Conservation (phyloP, 2,329 filamentous ascomycete species). For the Aspergillus latus region DNA sequence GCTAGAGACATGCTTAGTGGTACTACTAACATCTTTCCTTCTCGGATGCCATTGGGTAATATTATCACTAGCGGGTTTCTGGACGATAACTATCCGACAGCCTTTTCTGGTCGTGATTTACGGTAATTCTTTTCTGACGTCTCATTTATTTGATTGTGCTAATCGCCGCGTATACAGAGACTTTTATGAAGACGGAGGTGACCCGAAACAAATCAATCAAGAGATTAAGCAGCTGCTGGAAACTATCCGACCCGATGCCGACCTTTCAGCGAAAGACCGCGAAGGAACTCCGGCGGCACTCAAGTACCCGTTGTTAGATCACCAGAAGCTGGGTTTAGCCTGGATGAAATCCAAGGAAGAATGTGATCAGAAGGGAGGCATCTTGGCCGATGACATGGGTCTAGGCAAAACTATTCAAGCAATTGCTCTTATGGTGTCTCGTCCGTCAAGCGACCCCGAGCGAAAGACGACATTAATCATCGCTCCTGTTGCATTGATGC, state of each 20-base stretch:
- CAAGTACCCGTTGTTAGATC: constrained; percentile 69
- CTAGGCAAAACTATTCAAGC: constrained; percentile 83
- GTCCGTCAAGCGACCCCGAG: constrained; percentile 59
- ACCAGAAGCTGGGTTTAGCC: constrained; percentile 74
- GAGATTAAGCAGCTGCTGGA: constrained; percentile 69
- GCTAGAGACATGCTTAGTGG: constrained; percentile 6
- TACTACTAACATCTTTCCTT: background rate
- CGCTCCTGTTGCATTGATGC: constrained; percentile 74
- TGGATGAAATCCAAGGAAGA: constrained; percentile 77
- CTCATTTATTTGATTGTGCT: background rate
- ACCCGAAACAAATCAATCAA: constrained; percentile 57
- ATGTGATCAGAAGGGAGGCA: constrained; percentile 70
- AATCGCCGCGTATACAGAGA: constrained; percentile 6
- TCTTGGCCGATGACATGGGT: constrained; percentile 80
- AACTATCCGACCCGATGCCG: constrained; percentile 72
- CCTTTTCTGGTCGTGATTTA: no score
- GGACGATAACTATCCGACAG: background rate
- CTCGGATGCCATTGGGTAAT: background rate
- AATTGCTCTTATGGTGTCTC: constrained; percentile 70
- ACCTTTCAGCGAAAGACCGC: constrained; percentile 61
- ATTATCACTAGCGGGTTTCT: background rate
- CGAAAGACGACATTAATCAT: constrained; percentile 78
- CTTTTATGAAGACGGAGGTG: constrained; percentile 30
- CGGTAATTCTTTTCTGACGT: background rate
- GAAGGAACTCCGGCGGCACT: constrained; percentile 70